Percentiles rank a stretch among this genome's conserved stretches.
Evolutionary conservation across 768 basidiomycete genomes (phyloP).

Genomic region (Fistulinella prunicolor): DNA sequence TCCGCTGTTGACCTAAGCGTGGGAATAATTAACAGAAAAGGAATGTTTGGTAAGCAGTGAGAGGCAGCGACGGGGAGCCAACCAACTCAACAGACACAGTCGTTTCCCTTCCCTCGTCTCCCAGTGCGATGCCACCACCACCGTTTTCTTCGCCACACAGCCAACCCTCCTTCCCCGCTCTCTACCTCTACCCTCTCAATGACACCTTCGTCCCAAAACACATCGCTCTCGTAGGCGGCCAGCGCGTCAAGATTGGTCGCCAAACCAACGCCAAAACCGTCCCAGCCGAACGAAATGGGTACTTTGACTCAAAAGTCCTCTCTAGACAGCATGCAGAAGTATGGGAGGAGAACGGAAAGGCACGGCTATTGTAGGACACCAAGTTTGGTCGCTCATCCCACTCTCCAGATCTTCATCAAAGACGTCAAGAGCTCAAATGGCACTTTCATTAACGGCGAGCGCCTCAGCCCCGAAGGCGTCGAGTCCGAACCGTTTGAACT

Average conservation of each 20-base stretch:
- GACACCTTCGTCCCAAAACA: slow-evolving; percentile 95
- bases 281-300: slow-evolving; percentile 90
- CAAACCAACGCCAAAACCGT: slow-evolving; percentile 96
- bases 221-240: slow-evolving; percentile 65
- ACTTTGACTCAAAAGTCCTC: slow-evolving; percentile 94
- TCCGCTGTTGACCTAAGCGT: slow-evolving; percentile 10
- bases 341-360: slow-evolving; percentile 93
- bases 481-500: slow-evolving; percentile 94
- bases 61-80: slow-evolving; percentile 12
- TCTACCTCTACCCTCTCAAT: slow-evolving; percentile 87
- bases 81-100: slow-evolving; percentile 17
- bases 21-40: background rate
- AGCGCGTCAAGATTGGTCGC: slow-evolving; percentile 87
- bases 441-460: slow-evolving; percentile 95
- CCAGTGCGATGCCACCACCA: slow-evolving; percentile 33
- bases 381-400: slow-evolving; percentile 10
- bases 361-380: slow-evolving; percentile 31
- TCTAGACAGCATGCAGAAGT: slow-evolving; percentile 96
- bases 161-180: slow-evolving; percentile 37
- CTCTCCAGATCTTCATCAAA: slow-evolving; percentile 86
- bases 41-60: slow-evolving; percentile 11
- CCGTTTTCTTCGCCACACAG: slow-evolving; percentile 31
- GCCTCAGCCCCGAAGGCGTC: slow-evolving; percentile 83
- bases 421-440: slow-evolving; percentile 98
- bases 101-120: background rate